Evolutionary conservation across 2,329 filamentous ascomycete genomes (phyloP).

Genomic region (Cylindrodendrum hubeiense): DNA sequence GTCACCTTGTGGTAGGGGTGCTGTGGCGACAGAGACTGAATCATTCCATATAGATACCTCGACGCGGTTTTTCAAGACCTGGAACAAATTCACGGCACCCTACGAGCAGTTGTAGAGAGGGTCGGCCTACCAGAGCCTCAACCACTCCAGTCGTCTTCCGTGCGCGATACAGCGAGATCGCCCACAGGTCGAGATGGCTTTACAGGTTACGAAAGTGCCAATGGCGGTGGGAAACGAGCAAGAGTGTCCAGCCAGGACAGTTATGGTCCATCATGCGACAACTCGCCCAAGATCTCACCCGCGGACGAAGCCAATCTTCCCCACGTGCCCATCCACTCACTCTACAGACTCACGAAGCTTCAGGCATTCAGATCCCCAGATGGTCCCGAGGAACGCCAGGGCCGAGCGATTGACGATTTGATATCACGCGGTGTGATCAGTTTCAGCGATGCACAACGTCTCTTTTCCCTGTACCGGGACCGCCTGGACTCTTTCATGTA

Average conservation of each 20-base stretch:
- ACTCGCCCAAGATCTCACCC: conserved; percentile 28
- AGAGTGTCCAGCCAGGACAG: conserved; percentile 10
- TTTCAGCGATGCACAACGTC: conserved; percentile 60
- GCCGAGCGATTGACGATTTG: conserved; percentile 41
- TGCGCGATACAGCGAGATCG: conserved; percentile 15
- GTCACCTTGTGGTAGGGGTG: neutral
- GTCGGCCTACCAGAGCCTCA: conserved; percentile 15
- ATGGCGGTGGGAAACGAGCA: neutral
- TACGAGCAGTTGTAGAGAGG: conserved; percentile 13
- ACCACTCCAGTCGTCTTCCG: neutral
- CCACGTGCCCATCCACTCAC: conserved; percentile 50
- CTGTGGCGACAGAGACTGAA: neutral
- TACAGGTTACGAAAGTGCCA: neutral
- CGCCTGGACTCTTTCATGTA: conserved; percentile 64
- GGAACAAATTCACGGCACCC: conserved; percentile 17
- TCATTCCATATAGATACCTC: neutral
- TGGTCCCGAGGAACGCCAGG: conserved; percentile 8
- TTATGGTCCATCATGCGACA: conserved; percentile 31
- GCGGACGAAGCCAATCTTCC: conserved; percentile 48
- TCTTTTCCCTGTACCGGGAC: conserved; percentile 62
- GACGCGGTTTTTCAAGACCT: conserved; percentile 29
- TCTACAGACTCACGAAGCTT: conserved; percentile 50
- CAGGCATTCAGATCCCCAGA: conserved; percentile 49
- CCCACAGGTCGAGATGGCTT: conserved; percentile 1
- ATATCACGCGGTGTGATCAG: conserved; percentile 55